These are phyloP conservation scores for Cardamine chenopodiifolia DNA, from an alignment of 345 rosid genomes.

Conservation along the genomic window DNA sequence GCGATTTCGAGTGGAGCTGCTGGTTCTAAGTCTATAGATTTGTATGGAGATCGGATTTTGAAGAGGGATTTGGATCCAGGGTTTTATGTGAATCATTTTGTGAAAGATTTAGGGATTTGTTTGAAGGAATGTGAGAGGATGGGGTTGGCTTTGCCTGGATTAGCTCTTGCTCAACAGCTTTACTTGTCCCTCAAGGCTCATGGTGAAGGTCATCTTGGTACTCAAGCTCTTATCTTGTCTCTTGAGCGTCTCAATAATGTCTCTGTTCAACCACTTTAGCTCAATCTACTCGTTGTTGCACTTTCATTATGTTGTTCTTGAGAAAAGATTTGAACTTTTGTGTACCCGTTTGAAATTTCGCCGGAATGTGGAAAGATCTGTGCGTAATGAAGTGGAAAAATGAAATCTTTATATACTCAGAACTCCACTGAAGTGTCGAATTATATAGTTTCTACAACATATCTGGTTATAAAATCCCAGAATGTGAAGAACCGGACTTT, in stretches of 20 bases:
- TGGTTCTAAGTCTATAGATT: slow-evolving; percentile 70
- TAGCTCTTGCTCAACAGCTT: slow-evolving; percentile 90
- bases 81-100: slow-evolving; percentile 82
- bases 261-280: slow-evolving; percentile 42
- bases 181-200: slow-evolving; percentile 90
- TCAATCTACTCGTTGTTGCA: not conserved
- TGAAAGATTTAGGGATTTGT: slow-evolving; percentile 89
- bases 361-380: not conserved
- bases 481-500: slow-evolving; percentile 23
- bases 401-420: slow-evolving; percentile 6
- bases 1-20: slow-evolving; percentile 78
- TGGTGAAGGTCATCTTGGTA: slow-evolving; percentile 78
- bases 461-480: slow-evolving; percentile 29
- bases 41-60: slow-evolving; percentile 66
- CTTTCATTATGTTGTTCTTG: not conserved
- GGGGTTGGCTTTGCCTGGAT: slow-evolving; percentile 88
- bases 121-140: slow-evolving; percentile 77
- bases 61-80: slow-evolving; percentile 85
- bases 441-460: slow-evolving; percentile 8
- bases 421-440: not conserved
- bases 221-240: slow-evolving; percentile 78
- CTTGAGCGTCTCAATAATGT: slow-evolving; percentile 83
- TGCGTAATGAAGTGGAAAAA: not conserved
- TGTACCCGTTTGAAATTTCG: not conserved
- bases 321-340: not conserved